A percentile compares a stretch with the other conserved stretches of the same genome.
Evolutionary conservation across 345 rosid species (phyloP).

Genomic region (Geranium brycei): DNA sequence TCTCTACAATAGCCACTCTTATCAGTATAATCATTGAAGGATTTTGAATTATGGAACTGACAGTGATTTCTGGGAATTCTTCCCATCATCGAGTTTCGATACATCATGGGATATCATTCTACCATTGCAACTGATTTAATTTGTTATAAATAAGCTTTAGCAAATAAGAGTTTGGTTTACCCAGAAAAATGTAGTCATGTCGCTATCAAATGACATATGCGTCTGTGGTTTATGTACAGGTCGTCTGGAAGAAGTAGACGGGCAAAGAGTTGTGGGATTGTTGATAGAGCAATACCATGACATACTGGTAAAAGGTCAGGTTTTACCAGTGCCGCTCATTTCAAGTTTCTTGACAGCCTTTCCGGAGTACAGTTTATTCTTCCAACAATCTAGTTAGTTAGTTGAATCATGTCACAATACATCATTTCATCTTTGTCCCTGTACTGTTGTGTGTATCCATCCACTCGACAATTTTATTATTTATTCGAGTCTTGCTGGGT

Average conservation of each 20-base stretch:
- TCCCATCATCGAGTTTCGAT: not conserved
- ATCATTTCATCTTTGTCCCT: too few relatives aligned
- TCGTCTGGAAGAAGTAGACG: conserved; percentile 31
- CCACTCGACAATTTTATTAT: too few relatives aligned
- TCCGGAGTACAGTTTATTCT: conserved; percentile 27
- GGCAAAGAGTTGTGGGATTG: conserved; percentile 14
- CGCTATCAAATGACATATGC: not conserved
- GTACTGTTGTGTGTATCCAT: too few relatives aligned
- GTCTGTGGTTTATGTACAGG: conserved; percentile 24
- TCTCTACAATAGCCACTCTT: not conserved
- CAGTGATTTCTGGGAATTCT: not conserved
- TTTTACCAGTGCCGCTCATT: conserved; percentile 26
- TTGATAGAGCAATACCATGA: conserved; percentile 28
- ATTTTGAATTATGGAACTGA: not conserved
- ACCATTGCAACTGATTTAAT: not conserved
- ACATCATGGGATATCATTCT: not conserved
- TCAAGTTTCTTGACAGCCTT: conserved; percentile 32
- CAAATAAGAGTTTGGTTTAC: not conserved
- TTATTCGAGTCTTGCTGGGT: too few relatives aligned
- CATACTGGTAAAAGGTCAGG: conserved; percentile 26
- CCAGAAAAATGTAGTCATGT: not conserved
- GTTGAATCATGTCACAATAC: too few relatives aligned
- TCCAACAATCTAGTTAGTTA: conserved; percentile 14
- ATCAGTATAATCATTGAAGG: not conserved
- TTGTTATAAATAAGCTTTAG: not conserved